A percentile compares a stretch with the other conserved stretches of the same genome.
These are phyloP conservation scores for Lasiodiplodia citricola DNA, from an alignment of 2,329 filamentous ascomycete genomes.

Conservation along the genomic window DNA sequence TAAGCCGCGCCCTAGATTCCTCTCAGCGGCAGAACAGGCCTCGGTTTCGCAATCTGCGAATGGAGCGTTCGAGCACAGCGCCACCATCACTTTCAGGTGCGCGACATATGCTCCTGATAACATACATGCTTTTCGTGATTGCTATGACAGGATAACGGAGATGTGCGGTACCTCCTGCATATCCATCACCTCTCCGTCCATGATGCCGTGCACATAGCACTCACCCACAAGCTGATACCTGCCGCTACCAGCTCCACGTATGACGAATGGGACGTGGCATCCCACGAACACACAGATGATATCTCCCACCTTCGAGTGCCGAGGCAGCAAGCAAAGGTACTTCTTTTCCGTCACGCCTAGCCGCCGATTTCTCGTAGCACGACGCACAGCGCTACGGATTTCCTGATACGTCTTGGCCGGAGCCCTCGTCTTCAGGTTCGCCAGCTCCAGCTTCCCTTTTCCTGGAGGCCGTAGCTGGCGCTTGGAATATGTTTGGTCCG, in stretches of 20 bases:
- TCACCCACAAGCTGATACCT: neutral
- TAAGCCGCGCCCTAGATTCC: too few species aligned
- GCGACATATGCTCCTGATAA: too few species aligned
- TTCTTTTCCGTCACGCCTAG: slow-evolving; percentile 32
- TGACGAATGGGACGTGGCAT: slow-evolving; percentile 33
- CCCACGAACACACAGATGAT: slow-evolving; percentile 30
- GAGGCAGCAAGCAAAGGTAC: slow-evolving; percentile 34
- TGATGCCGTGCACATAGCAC: slow-evolving; percentile 5
- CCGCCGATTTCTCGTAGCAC: slow-evolving; percentile 31
- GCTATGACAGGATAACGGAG: too few species aligned
- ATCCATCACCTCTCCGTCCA: neutral
- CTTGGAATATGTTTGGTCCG: slow-evolving; percentile 32
- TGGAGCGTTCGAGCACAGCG: too few species aligned
- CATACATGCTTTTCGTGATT: too few species aligned
- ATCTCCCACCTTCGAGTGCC: slow-evolving; percentile 30
- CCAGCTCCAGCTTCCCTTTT: slow-evolving; percentile 32
- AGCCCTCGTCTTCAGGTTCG: slow-evolving; percentile 31
- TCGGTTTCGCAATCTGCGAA: too few species aligned
- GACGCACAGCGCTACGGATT: slow-evolving; percentile 29
- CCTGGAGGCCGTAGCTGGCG: slow-evolving; percentile 28
- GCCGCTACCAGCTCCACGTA: neutral
- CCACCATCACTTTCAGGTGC: too few species aligned
- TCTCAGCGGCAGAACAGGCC: too few species aligned
- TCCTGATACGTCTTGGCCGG: slow-evolving; percentile 32
- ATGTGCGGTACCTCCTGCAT: neutral